Conservation (phyloP, 1,284 basidiomycete genomes). For the Coniferiporia sulphurascens region DNA sequence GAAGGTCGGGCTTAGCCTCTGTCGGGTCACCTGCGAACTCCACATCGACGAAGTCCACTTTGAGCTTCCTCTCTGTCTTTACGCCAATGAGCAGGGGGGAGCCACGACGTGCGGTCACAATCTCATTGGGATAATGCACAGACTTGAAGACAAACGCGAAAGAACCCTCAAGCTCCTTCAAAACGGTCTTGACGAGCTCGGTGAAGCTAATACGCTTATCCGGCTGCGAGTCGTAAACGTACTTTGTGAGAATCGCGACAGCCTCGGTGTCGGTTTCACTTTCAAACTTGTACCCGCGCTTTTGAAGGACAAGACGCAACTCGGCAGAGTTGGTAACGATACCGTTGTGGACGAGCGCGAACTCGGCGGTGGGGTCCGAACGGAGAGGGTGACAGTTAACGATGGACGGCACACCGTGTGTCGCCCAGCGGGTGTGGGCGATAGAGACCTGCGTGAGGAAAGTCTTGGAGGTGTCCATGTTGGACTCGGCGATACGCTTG, state of each 20-base stretch:
- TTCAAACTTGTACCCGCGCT: conserved; percentile 92
- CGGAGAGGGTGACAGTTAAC: conserved; percentile 96
- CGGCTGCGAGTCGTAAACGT: conserved; percentile 92
- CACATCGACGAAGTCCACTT: conserved; percentile 99
- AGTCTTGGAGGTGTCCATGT: conserved; percentile 76
- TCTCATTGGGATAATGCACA: conserved; percentile 91
- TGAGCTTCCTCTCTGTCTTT: conserved; percentile 99
- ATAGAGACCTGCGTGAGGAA: conserved; percentile 92
- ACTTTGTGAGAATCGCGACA: conserved; percentile 94
- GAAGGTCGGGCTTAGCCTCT: conserved; percentile 51
- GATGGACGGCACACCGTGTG: conserved; percentile 89
- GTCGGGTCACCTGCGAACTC: conserved; percentile 79
- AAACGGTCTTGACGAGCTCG: conserved; percentile 88
- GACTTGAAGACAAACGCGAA: conserved; percentile 99
- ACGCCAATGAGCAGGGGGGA: conserved; percentile 97
- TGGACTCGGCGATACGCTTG: conserved; percentile 82
- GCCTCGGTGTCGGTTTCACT: conserved; percentile 98
- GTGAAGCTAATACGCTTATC: conserved; percentile 90
- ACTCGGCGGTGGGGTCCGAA: conserved; percentile 80
- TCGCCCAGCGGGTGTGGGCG: conserved; percentile 99
- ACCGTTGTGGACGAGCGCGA: conserved; percentile 97
- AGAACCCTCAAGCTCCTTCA: conserved; percentile 98
- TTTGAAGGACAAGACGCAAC: conserved; percentile 90
- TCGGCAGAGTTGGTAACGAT: conserved; percentile 96
- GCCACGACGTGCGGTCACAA: conserved; percentile 94